Conservation (phyloP, 1,284 basidiomycete species). For the Malassezia arunalokei region DNA sequence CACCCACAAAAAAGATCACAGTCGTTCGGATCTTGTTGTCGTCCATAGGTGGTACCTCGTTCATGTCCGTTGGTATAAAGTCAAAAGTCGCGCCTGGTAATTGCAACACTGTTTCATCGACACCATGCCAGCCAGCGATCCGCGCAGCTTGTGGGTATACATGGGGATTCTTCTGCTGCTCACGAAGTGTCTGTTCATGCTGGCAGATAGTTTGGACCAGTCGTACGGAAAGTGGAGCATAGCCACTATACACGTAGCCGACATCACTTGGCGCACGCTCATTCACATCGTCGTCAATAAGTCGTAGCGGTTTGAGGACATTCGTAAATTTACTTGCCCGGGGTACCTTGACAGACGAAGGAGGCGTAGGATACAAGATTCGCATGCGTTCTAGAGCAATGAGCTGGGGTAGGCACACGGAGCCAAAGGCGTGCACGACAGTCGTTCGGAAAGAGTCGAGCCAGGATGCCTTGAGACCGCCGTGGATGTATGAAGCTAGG, state of each 20-base stretch:
- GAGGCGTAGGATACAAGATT: constrained; percentile 49
- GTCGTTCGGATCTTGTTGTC: constrained; percentile 57
- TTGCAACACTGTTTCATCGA: constrained; percentile 71
- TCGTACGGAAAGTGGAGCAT: constrained; percentile 80
- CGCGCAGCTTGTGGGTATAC: constrained; percentile 59
- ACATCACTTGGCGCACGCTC: constrained; percentile 69
- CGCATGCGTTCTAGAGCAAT: constrained; percentile 64
- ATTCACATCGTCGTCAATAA: constrained; percentile 78
- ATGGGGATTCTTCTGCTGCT: neutral
- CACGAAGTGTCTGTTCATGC: constrained; percentile 66
- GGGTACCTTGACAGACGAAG: constrained; percentile 6
- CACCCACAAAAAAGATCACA: constrained; percentile 93
- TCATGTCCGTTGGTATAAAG: constrained; percentile 51
- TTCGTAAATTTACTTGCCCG: constrained; percentile 20
- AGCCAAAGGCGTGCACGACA: constrained; percentile 87
- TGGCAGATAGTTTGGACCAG: constrained; percentile 83
- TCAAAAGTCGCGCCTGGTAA: constrained; percentile 80
- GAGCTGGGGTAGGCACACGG: constrained; percentile 71
- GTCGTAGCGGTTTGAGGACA: constrained; percentile 70
- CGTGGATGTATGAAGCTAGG: constrained; percentile 66
- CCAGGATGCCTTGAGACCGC: constrained; percentile 74
- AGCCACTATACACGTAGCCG: constrained; percentile 89
- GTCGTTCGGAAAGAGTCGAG: constrained; percentile 83
- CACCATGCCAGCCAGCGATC: constrained; percentile 88
- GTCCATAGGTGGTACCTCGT: neutral